phyloP scores from a whole-genome alignment of 306 rosid genomes.

The Citrullus mucosospermus region DNA sequence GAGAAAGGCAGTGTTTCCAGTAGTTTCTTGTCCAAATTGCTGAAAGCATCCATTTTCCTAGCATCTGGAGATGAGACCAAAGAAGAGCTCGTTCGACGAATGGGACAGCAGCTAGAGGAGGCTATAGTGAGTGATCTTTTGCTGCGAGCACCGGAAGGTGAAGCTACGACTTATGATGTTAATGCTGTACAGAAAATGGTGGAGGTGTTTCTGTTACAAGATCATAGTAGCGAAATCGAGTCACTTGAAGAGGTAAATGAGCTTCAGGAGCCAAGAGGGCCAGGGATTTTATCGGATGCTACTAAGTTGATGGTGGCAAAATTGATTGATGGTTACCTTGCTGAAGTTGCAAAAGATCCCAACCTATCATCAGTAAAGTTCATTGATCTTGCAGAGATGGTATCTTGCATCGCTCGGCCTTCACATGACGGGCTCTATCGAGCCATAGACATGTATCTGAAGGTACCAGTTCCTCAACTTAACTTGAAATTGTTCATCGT shows the following conservation, averaged over 20 bases:
- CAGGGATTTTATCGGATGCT: slow-evolving; percentile 82
- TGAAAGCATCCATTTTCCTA: slow-evolving; percentile 55
- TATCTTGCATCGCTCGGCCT: slow-evolving; percentile 55
- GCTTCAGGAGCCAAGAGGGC: slow-evolving; percentile 32
- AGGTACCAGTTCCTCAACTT: slow-evolving; percentile 37
- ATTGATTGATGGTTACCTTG: slow-evolving; percentile 72
- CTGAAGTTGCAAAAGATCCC: slow-evolving; percentile 79
- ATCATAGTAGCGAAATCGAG: slow-evolving; percentile 49
- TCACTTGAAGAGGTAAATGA: slow-evolving; percentile 30
- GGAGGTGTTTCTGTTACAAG: slow-evolving; percentile 47
- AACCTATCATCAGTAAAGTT: slow-evolving; percentile 48
- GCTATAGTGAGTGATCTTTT: slow-evolving; percentile 73
- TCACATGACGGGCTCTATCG: slow-evolving; percentile 81
- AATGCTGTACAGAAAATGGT: slow-evolving; percentile 53
- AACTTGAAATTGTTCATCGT: background rate
- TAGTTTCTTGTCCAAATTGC: slow-evolving; percentile 64
- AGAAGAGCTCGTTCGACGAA: slow-evolving; percentile 52
- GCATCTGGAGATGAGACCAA: slow-evolving; percentile 40
- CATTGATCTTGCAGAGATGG: slow-evolving; percentile 67
- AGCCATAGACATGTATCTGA: slow-evolving; percentile 87
- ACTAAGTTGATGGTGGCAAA: slow-evolving; percentile 90
- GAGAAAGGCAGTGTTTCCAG: slow-evolving; percentile 76
- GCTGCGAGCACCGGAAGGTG: slow-evolving; percentile 51
- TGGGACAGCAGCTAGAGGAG: slow-evolving; percentile 88
- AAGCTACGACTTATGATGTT: slow-evolving; percentile 43